Evolutionary conservation across 345 rosid species (phyloP), one percentile per base, ranked within the genome.

Genomic region (Brassica rapa): DNA sequence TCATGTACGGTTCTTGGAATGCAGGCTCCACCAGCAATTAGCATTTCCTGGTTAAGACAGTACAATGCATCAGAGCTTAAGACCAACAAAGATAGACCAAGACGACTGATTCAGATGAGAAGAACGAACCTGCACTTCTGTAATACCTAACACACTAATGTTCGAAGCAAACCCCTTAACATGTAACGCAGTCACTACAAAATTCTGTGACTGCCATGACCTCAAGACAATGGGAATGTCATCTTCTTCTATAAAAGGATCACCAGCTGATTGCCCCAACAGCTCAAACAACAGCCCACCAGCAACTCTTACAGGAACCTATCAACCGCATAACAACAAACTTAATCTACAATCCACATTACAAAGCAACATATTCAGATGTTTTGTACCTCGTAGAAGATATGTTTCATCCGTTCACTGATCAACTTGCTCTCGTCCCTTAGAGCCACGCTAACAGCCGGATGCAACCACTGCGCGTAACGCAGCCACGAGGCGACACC

Each of bases 251-350:
- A 73, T 82, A 25, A 82, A 83, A 6, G 89, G 91, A 72, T 89
- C 91, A 60, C 91, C 91, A 0, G 83, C 87, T 8, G 93, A 89
- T 76, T 87, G 91, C 39, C 93, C 93, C 77, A 89, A 71, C 41
- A 89, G 78, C 87, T 89, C 93, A 82, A 89, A 89, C 78, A 89
- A 78, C 9, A 89, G 60, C 35, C 93, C 93, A 25, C 93, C 93
- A 24, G 84, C 87, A 61, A 86, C 89, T 79, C 88, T 88, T 0
- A 86, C 90, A 16, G 90, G 93, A 66, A 89, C 93, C 93, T 89
- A 83, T 24, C 0, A 56, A 8, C n/a, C n/a, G n/a, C n/a, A n/a
- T n/a, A n/a, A n/a, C n/a, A n/a, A n/a, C n/a, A 68, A 73, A 15
- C 53, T 32, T 9, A 4, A 62, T 39, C 51, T 68, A 56, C 75